Conservation (phyloP, 1,284 basidiomycete genomes). For the Ganoderma meredithae region DNA sequence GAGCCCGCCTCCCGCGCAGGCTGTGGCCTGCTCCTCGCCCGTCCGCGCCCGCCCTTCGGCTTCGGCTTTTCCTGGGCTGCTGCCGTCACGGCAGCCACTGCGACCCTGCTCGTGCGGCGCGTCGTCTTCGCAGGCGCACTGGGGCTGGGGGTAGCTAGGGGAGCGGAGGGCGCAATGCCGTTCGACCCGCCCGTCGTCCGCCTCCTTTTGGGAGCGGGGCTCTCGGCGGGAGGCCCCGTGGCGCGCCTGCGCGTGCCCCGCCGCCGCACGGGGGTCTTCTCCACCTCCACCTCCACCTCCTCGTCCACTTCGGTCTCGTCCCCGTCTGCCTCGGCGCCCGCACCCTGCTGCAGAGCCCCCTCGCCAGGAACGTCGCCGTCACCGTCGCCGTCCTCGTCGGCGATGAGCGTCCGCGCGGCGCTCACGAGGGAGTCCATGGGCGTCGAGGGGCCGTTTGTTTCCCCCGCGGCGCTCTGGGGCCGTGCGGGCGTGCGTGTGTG, state of each 20-base stretch:
- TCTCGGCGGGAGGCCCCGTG: conserved; percentile 29
- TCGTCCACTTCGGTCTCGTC: conserved; percentile 24
- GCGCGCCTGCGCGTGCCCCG: conserved; percentile 28
- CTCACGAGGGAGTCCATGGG: conserved; percentile 62
- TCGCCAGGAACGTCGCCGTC: conserved; percentile 21
- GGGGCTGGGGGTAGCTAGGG: conserved; percentile 2
- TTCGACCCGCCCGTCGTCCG: conserved; percentile 21
- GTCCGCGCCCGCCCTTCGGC: not conserved
- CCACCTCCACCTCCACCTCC: not conserved
- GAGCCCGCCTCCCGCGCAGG: not conserved
- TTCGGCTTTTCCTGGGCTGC: not conserved
- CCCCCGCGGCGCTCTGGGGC: conserved; percentile 13
- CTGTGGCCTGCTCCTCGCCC: not conserved
- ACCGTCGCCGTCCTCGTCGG: conserved; percentile 47
- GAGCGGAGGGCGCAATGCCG: not conserved
- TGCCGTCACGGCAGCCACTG: not conserved
- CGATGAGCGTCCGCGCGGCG: conserved; percentile 63
- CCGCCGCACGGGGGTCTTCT: conserved; percentile 4
- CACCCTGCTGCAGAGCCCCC: not conserved
- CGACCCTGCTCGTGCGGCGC: conserved; percentile 13
- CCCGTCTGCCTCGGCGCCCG: conserved; percentile 17
- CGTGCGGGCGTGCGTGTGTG: conserved; percentile 2
- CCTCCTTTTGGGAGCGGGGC: conserved; percentile 38
- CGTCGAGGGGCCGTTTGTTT: conserved; percentile 39
- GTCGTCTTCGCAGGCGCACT: conserved; percentile 1